These are phyloP conservation scores for Phaffomyces antillensis DNA, from an alignment of 805 yeast genomes.

Conservation along the genomic window DNA sequence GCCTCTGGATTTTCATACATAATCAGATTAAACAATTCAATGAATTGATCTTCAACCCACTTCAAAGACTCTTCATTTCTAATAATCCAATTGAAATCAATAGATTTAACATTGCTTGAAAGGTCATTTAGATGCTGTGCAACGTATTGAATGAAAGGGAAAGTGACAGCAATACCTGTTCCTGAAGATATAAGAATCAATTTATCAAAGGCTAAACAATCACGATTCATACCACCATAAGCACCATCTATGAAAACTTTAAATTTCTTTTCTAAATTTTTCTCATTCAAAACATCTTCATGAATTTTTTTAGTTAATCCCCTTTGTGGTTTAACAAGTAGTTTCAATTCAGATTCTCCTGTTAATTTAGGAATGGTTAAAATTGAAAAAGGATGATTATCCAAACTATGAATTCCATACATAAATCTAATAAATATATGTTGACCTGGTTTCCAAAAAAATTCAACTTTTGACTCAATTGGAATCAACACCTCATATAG, in stretches of 20 bases:
- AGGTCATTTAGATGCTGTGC: conserved; percentile 7
- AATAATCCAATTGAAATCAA: conserved; percentile 42
- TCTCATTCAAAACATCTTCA: conserved; percentile 6
- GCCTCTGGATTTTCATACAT: no score
- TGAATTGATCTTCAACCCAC: conserved; percentile 36
- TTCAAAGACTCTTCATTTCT: conserved; percentile 26
- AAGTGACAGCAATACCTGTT: conserved; percentile 44
- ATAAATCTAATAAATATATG: conserved; percentile 43
- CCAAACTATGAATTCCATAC: conserved; percentile 35
- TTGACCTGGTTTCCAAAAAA: conserved; percentile 48
- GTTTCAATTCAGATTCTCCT: conserved; percentile 22
- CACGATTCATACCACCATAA: conserved; percentile 48
- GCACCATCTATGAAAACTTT: conserved; percentile 44
- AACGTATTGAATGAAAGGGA: conserved; percentile 34
- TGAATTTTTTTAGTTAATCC: conserved; percentile 39
- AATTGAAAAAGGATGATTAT: conserved; percentile 53
- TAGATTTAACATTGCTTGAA: conserved; percentile 18
- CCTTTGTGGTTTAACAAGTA: conserved; percentile 37
- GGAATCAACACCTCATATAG: conserved; percentile 30
- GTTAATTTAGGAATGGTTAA: conserved; percentile 24
- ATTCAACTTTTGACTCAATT: conserved; percentile 22
- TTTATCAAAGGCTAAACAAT: conserved; percentile 37
- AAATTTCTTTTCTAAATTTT: conserved; percentile 22
- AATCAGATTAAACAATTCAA: not conserved
- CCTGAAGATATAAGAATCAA: conserved; percentile 41